Evolutionary conservation across 805 yeast species (phyloP).

Genomic region (Candida tammaniensis): DNA sequence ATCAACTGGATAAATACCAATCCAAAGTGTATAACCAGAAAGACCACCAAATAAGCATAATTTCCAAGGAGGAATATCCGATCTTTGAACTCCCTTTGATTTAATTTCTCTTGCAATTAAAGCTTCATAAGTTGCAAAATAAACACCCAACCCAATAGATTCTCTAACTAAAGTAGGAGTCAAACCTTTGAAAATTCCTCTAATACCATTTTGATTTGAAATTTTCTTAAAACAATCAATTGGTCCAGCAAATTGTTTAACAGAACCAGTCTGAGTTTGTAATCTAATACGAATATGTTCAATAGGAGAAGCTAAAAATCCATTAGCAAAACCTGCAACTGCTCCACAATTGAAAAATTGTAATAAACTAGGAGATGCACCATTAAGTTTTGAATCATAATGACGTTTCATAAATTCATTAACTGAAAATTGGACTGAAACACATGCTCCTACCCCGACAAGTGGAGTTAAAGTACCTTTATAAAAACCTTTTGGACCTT

Average conservation of each 20-base stretch:
- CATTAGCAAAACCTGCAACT: constrained; percentile 90
- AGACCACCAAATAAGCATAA: constrained; percentile 85
- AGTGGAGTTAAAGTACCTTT: constrained; percentile 47
- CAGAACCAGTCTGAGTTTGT: constrained; percentile 73
- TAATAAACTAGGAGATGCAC: constrained; percentile 45
- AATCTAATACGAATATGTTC: constrained; percentile 93
- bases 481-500: constrained; percentile 41
- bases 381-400: constrained; percentile 49
- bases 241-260: constrained; percentile 66
- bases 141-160: constrained; percentile 82
- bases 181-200: constrained; percentile 75
- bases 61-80: constrained; percentile 84
- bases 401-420: constrained; percentile 90
- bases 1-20: constrained; percentile 81
- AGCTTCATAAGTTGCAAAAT: constrained; percentile 89
- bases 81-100: constrained; percentile 46
- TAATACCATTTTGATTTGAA: constrained; percentile 47
- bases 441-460: constrained; percentile 86
- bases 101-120: constrained; percentile 65
- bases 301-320: constrained; percentile 87
- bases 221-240: constrained; percentile 65
- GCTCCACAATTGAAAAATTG: constrained; percentile 85
- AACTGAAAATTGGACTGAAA: constrained; percentile 92
- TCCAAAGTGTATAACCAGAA: constrained; percentile 91
- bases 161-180: constrained; percentile 83